Base-by-base conservation (phyloP, 257 asterid species). In the Capsicum baccatum region DNA sequence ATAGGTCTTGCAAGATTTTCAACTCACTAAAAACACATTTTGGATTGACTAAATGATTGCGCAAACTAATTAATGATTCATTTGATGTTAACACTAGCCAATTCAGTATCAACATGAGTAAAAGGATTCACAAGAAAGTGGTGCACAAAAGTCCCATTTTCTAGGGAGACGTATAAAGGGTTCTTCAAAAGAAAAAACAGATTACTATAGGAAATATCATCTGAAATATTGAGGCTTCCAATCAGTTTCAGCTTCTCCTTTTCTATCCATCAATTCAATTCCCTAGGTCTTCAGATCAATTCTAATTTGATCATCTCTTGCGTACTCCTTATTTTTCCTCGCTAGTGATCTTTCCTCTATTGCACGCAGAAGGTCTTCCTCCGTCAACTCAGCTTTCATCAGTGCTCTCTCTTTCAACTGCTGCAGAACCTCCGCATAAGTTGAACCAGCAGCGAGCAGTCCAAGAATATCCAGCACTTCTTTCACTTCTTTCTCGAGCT, bases 31-130 rank as follows among this genome's bases (percentile, higher is more conserved):
- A 39, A 39, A 55, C 17, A 12, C 59, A 55, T 55, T 55, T 55
- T 15, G 59, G 6, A 55, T 55, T 55, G 59, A 55, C 16, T 13
- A 56, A 56, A 56, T 15, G 60, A 56, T 17, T 14, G 8, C 5
- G n/a, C 60, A 14, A 56, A 56, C n/a, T 56, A 56, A 56, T 10
- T 56, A 14, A 15, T 56, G 60, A 17, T 59, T 59, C 33, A 59
- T 59, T 16, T 58, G 63, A 58, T 16, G 21, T 58, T 15, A 39
- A 39, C 5, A 39, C 92, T 94, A 9, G 92, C 86, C 81, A 93
- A 48, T 13, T 97, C 97, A 67, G 95, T 93, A 88, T 95, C 99
- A 81, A 97, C 98, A 2, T 95, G 98, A 78, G 91, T 92, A 68
- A 96, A 89, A 10, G 86, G 78, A 84, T 93, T 92, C 14, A 81